phyloP scores from a whole-genome alignment of 176 grass and related monocot species.

The Ensete glaucum region DNA sequence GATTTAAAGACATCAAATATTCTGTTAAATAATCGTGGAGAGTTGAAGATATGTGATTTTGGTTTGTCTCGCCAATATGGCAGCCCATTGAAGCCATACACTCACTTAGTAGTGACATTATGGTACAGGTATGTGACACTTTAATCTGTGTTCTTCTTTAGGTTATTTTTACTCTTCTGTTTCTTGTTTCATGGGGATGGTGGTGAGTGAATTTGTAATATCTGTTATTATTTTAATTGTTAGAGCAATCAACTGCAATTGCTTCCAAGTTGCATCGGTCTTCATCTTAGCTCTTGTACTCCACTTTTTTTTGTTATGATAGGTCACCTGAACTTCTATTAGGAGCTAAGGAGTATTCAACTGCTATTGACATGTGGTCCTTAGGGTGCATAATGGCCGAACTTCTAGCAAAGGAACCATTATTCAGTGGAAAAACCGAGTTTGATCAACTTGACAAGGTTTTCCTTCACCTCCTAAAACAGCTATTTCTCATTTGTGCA shows the following conservation, averaged over 20 bases:
- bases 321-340: constrained; percentile 85
- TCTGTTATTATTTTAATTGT: no score
- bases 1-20: constrained; percentile 95
- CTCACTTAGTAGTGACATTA: constrained; percentile 90
- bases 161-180: background rate
- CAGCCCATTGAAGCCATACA: constrained; percentile 78
- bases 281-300: constrained; percentile 4
- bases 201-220: background rate
- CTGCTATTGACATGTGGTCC: constrained; percentile 96
- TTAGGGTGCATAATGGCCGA: constrained; percentile 96
- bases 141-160: background rate
- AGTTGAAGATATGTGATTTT: constrained; percentile 98
- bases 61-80: constrained; percentile 93
- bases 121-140: constrained; percentile 63
- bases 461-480: background rate
- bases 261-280: background rate
- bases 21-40: constrained; percentile 78
- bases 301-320: constrained; percentile 8
- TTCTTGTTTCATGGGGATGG: background rate
- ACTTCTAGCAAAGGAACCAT: constrained; percentile 62
- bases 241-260: background rate
- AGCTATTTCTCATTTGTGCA: constrained; percentile 11
- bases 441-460: constrained; percentile 88
- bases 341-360: constrained; percentile 89
- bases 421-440: constrained; percentile 68